Conservation (phyloP, 2,329 filamentous ascomycete genomes). For the Alternaria sp. region DNA sequence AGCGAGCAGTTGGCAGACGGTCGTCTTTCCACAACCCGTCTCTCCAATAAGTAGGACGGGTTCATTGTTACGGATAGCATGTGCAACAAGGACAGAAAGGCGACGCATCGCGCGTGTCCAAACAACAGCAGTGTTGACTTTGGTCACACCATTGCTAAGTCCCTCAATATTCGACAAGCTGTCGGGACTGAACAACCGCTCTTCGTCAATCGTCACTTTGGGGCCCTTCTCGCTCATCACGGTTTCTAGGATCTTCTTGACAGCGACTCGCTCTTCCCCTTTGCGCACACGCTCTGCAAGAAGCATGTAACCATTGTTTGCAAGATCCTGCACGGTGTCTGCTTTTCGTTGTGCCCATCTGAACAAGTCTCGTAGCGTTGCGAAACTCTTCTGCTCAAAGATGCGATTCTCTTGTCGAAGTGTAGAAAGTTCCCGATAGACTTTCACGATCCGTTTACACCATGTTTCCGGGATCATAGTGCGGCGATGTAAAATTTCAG, state of each 20-base stretch:
- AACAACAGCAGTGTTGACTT: slow-evolving; percentile 64
- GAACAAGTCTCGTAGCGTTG: slow-evolving; percentile 93
- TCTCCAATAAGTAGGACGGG: slow-evolving; percentile 94
- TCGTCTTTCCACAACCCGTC: slow-evolving; percentile 97
- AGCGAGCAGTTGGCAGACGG: slow-evolving; percentile 90
- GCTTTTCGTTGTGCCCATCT: slow-evolving; percentile 89
- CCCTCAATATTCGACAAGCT: slow-evolving; percentile 47
- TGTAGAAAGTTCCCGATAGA: slow-evolving; percentile 91
- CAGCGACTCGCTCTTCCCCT: slow-evolving; percentile 80
- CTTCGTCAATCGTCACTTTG: slow-evolving; percentile 77
- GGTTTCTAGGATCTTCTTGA: slow-evolving; percentile 87
- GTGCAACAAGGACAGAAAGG: slow-evolving; percentile 86
- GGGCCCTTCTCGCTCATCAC: slow-evolving; percentile 72
- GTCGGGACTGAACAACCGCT: slow-evolving; percentile 70
- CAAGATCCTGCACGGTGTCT: slow-evolving; percentile 86
- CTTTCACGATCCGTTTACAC: slow-evolving; percentile 87
- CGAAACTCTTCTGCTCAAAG: slow-evolving; percentile 98
- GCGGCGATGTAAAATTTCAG: slow-evolving; percentile 87
- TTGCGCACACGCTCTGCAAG: slow-evolving; percentile 95
- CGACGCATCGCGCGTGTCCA: slow-evolving; percentile 97
- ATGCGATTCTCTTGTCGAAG: slow-evolving; percentile 88
- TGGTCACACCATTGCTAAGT: slow-evolving; percentile 36
- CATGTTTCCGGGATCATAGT: slow-evolving; percentile 91
- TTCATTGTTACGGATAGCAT: slow-evolving; percentile 88
- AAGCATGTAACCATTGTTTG: slow-evolving; percentile 93